Percentiles rank a stretch among this genome's conserved stretches.
phyloP scores from a whole-genome alignment of 148 eudicot species.

The Nyssa sinensis region DNA sequence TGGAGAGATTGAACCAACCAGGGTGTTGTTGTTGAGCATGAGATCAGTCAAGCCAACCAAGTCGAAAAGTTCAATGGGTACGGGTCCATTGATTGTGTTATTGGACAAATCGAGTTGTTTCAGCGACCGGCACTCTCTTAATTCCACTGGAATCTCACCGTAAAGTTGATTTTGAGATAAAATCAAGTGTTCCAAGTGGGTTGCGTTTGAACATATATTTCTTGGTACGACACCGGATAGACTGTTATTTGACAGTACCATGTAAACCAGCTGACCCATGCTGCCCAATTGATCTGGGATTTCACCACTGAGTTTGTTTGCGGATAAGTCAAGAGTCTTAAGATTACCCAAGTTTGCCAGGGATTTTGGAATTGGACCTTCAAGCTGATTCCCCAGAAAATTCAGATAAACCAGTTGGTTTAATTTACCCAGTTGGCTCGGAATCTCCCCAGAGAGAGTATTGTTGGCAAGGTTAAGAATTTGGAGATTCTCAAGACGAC shows the following conservation, averaged over 20 bases:
- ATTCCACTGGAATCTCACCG: slow-evolving; percentile 63
- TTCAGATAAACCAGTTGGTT: slow-evolving; percentile 66
- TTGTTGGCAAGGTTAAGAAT: slow-evolving; percentile 76
- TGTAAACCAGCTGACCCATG: slow-evolving; percentile 54
- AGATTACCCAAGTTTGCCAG: slow-evolving; percentile 50
- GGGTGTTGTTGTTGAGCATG: slow-evolving; percentile 69
- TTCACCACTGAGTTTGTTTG: slow-evolving; percentile 63
- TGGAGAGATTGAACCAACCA: slow-evolving; percentile 64
- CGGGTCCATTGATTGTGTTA: slow-evolving; percentile 70
- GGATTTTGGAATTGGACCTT: slow-evolving; percentile 60
- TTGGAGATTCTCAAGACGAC: slow-evolving; percentile 48
- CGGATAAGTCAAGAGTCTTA: slow-evolving; percentile 68
- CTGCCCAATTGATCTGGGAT: slow-evolving; percentile 68
- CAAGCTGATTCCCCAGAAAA: slow-evolving; percentile 70
- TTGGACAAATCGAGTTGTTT: slow-evolving; percentile 84
- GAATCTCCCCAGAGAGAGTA: slow-evolving; percentile 63
- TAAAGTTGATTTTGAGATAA: slow-evolving; percentile 58
- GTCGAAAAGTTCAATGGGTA: slow-evolving; percentile 60
- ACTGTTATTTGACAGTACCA: slow-evolving; percentile 59
- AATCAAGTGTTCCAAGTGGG: slow-evolving; percentile 54
- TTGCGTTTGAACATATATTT: slow-evolving; percentile 60
- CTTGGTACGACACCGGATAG: slow-evolving; percentile 64
- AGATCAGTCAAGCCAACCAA: slow-evolving; percentile 67
- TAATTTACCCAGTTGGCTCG: slow-evolving; percentile 56
- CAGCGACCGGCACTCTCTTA: slow-evolving; percentile 49